Conservation (phyloP, 2,329 filamentous ascomycete species). For the Beauveria sp. region DNA sequence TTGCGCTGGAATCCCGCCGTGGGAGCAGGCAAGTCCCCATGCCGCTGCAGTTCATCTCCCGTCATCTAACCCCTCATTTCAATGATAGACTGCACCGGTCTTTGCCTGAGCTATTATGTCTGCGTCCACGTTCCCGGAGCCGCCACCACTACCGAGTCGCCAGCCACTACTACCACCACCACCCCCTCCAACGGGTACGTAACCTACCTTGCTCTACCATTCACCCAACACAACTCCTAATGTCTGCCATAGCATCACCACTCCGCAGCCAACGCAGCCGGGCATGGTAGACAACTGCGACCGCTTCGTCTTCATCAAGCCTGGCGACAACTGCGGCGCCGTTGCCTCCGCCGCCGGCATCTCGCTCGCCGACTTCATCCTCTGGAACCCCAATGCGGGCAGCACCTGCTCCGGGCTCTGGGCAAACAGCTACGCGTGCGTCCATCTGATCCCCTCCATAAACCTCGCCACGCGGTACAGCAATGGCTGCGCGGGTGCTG, state of each 20-base stretch:
- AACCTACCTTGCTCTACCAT: not conserved
- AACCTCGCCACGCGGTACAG: no score
- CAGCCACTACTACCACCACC: not conserved
- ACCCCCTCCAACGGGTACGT: not conserved
- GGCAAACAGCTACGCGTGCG: no score
- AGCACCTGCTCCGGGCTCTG: not conserved
- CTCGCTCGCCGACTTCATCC: not conserved
- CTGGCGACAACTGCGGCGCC: not conserved
- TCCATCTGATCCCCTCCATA: no score
- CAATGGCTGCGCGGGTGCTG: no score
- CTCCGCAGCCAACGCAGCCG: constrained; percentile 17
- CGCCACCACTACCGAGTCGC: not conserved
- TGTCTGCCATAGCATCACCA: not conserved
- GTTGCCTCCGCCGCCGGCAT: not conserved
- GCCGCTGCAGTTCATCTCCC: not conserved
- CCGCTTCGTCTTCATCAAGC: constrained; percentile 32
- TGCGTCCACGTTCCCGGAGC: not conserved
- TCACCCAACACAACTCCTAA: not conserved
- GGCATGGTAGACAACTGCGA: constrained; percentile 49
- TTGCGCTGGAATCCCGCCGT: not conserved
- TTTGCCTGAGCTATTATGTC: not conserved
- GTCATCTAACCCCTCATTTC: not conserved
- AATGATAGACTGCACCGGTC: not conserved
- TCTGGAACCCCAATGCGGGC: constrained; percentile 7
- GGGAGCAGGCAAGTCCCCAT: not conserved